Conservation (phyloP, 2,329 filamentous ascomycete species). For the Corniculantispora saksenae region DNA sequence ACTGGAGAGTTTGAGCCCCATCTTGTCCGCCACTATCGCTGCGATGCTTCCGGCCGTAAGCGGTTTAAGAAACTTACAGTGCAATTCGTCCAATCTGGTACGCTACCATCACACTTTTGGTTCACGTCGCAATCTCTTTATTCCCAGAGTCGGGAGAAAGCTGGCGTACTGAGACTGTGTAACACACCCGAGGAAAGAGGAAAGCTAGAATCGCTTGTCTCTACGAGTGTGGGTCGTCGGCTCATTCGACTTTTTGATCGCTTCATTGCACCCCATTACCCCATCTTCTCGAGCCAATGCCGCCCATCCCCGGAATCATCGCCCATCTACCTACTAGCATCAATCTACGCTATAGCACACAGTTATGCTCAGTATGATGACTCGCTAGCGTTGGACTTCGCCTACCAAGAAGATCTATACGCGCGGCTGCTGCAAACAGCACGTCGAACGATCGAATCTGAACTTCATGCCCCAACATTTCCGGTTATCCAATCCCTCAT, state of each 20-base stretch:
- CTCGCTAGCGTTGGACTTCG: background rate
- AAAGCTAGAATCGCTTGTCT: background rate
- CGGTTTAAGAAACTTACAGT: background rate
- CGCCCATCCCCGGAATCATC: background rate
- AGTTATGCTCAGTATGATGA: background rate
- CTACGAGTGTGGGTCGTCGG: background rate
- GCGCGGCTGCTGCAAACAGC: background rate
- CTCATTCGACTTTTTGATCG: background rate
- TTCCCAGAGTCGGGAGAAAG: background rate
- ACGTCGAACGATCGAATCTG: background rate
- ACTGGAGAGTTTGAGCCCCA: background rate
- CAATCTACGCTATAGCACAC: background rate
- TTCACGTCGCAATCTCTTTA: background rate
- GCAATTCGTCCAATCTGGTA: background rate
- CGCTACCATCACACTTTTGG: background rate
- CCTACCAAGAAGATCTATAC: background rate
- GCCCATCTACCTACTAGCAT: background rate
- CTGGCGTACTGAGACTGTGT: background rate
- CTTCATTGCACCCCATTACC: background rate
- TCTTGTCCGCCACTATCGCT: background rate
- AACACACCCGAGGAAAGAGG: background rate
- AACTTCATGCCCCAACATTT: background rate
- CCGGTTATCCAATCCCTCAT: background rate
- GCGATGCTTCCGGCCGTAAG: background rate
- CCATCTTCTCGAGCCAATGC: background rate